phyloP scores from a whole-genome alignment of 2,329 filamentous ascomycete species.

The Simplicillium sp. region DNA sequence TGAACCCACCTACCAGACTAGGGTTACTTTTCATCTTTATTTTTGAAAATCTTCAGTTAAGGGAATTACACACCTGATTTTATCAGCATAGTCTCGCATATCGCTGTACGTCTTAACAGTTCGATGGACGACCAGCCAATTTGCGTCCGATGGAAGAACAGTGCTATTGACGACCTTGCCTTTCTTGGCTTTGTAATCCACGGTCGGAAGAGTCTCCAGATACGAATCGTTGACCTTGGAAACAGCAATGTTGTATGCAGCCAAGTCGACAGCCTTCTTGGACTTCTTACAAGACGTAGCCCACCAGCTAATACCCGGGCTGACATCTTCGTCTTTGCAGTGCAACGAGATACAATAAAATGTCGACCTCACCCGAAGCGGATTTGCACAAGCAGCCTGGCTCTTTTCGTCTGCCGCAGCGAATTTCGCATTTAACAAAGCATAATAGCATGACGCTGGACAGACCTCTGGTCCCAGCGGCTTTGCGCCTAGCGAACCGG shows the following conservation, averaged over 20 bases:
- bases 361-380: slow-evolving; percentile 9
- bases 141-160: slow-evolving; percentile 3
- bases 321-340: slow-evolving; percentile 8
- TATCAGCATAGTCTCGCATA: slow-evolving; percentile 5
- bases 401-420: slow-evolving; percentile 6
- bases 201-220: slow-evolving; percentile 7
- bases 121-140: slow-evolving; percentile 7
- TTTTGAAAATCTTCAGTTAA: background rate
- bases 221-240: slow-evolving; percentile 8
- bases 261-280: slow-evolving; percentile 7
- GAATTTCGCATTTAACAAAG: slow-evolving; percentile 9
- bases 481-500: slow-evolving; percentile 7
- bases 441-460: slow-evolving; percentile 11
- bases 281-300: slow-evolving; percentile 10
- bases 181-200: slow-evolving; percentile 7
- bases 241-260: slow-evolving; percentile 5
- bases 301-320: slow-evolving; percentile 10
- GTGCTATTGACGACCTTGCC: slow-evolving; percentile 1
- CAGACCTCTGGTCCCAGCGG: slow-evolving; percentile 11
- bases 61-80: slow-evolving; percentile 1
- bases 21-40: background rate
- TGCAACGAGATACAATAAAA: slow-evolving; percentile 9
- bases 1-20: slow-evolving; percentile 5
- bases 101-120: slow-evolving; percentile 4
- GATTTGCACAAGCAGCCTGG: slow-evolving; percentile 10